Percentiles rank a stretch among this genome's conserved stretches.
Conservation (phyloP, 495 filamentous ascomycete species). For the Daldinia caldariorum region DNA sequence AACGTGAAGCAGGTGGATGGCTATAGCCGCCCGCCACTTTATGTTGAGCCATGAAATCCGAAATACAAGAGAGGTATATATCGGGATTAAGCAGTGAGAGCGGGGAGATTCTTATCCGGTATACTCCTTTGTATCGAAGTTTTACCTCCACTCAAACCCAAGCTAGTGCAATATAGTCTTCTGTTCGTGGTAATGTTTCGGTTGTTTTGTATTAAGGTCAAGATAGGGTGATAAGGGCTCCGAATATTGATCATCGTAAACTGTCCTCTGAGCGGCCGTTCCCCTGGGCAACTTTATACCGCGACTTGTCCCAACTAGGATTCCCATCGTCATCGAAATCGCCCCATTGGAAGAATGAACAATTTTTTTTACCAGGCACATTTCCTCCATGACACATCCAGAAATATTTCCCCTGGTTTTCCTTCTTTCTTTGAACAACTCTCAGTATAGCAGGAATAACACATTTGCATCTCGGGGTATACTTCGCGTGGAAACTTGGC, state of each 20-base stretch:
- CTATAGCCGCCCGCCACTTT: constrained; percentile 44
- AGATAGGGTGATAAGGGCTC: not conserved
- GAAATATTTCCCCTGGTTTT: constrained; percentile 83
- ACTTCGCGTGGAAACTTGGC: constrained; percentile 74
- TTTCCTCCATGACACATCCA: constrained; percentile 92
- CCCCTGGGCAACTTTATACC: constrained; percentile 30
- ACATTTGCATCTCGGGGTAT: constrained; percentile 72
- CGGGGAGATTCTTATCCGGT: not conserved
- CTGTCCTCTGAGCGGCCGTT: not conserved
- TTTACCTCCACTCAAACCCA: not conserved
- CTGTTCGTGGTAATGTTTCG: not conserved
- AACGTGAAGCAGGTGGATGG: constrained; percentile 43
- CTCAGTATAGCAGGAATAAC: constrained; percentile 75
- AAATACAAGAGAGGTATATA: not conserved
- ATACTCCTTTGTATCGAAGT: constrained; percentile 6
- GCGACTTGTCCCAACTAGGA: constrained; percentile 67
- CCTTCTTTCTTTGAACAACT: constrained; percentile 78
- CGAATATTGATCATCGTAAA: not conserved
- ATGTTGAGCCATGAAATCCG: constrained; percentile 51
- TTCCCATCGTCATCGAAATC: constrained; percentile 88
- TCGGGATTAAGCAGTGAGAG: not conserved
- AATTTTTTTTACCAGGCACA: constrained; percentile 77
- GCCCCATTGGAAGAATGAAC: constrained; percentile 88
- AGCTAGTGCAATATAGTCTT: not conserved
- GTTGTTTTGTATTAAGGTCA: not conserved